Evolutionary conservation across 2,329 filamentous ascomycete species (phyloP), one percentile per base, ranked within the genome.

Genomic region (Periconia sp.): DNA sequence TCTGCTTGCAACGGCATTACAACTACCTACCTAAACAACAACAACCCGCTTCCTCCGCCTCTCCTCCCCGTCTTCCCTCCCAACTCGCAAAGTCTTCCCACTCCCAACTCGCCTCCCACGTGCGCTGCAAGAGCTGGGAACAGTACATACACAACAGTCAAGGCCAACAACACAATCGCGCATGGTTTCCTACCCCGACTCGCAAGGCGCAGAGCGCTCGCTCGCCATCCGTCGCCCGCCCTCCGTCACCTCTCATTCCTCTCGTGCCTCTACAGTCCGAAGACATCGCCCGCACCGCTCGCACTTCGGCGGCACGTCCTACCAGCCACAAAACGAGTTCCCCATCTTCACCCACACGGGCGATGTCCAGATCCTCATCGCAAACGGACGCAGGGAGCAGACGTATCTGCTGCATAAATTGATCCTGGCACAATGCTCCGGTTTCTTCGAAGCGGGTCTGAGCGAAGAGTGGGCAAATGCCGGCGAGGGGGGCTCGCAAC

Each of bases 371-470:
- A 92, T 97, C 58, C 70, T 93, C 51, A 84, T 97, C 65, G 82
- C 68, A 82, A 75, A 85, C 14, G 83, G 88, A 49, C 81, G 84
- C 57, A 85, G 86, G 68, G 89, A 94, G 74, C 90, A 91, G 70
- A 83, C 89, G 56, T 97, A 97, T 71, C 81, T 97, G 45, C 81
- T 97, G 52, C 93, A 97, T 76, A 83, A 87, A 55, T 83, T 97
- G 66, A 96, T 93, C 41, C 79, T 97, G 61, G 87, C 90, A 31
- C 90, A 95, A 74, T 96, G 90, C 68, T 96, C 92, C 6, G 92
- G 91, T 15, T 97, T 96, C 79, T 97, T 97, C 71, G 91, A 96
- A 74, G 89, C 90, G 20, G 90, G 86, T 69, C 92, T 88, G 43
- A 91, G 86, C 65, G 86, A 88, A 53, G 87, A 92, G 70, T 95